Evolutionary conservation across 805 yeast genomes (phyloP).

Genomic region (Candida nitratophila): DNA sequence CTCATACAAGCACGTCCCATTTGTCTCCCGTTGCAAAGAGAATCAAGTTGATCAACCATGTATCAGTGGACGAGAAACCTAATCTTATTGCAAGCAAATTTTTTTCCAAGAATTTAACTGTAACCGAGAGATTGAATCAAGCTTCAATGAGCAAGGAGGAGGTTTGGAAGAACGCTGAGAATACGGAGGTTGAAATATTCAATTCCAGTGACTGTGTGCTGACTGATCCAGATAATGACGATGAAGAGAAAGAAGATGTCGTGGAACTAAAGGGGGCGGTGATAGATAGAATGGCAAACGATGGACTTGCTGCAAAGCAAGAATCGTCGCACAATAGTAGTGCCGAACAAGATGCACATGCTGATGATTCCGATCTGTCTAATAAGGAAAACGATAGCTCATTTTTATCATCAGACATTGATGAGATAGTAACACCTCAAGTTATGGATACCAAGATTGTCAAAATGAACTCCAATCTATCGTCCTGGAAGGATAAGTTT

Average conservation of each 20-base stretch:
- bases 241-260: conserved; percentile 3
- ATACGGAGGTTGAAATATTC: neutral
- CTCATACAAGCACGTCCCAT: neutral
- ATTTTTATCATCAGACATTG: neutral
- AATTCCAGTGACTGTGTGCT: conserved; percentile 23
- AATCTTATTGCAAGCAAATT: conserved; percentile 10
- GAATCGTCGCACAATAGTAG: too few species aligned
- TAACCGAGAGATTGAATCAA: neutral
- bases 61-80: conserved; percentile 5
- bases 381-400: neutral
- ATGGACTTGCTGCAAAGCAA: too few species aligned
- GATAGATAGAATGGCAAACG: neutral
- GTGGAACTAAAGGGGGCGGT: neutral
- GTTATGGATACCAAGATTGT: neutral
- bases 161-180: neutral
- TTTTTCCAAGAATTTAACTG: conserved; percentile 3
- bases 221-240: conserved; percentile 21
- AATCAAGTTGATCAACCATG: conserved; percentile 15
- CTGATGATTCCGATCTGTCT: neutral
- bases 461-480: neutral
- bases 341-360: too few species aligned
- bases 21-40: conserved; percentile 20
- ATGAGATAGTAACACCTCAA: neutral
- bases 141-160: neutral
- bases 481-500: neutral